phyloP scores from a whole-genome alignment of 148 eudicot genomes.

The Selenicereus undatus region DNA sequence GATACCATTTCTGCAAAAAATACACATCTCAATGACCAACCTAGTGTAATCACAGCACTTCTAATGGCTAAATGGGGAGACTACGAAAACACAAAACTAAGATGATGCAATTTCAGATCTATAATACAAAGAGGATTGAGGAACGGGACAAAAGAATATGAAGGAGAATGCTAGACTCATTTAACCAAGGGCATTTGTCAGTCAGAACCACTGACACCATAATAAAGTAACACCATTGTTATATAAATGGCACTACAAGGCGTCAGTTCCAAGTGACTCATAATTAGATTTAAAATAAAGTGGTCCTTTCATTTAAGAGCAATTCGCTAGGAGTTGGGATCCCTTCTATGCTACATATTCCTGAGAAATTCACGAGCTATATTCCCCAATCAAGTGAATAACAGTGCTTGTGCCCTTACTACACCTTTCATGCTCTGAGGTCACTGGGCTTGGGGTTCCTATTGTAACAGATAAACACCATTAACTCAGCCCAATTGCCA shows the following conservation, averaged over 20 bases:
- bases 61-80: background rate
- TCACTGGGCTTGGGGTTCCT: background rate
- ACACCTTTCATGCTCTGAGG: background rate
- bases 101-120: background rate
- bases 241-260: no score
- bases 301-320: background rate
- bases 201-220: no score
- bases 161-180: background rate
- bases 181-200: background rate
- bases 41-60: background rate
- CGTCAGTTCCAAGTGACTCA: background rate
- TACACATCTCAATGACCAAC: background rate
- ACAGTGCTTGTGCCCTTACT: background rate
- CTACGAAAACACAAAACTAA: background rate
- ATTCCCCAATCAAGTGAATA: background rate
- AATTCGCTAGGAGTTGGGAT: background rate
- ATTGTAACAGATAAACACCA: background rate
- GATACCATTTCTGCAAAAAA: conserved; percentile 77
- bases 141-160: background rate
- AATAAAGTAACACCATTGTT: no score
- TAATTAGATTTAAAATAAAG: background rate
- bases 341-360: background rate
- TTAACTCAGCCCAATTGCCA: background rate
- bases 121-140: background rate
- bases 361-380: background rate